These are phyloP conservation scores for Pythium insidiosum DNA, from an alignment of 352 stramenopile species.

Conservation along the genomic window DNA sequence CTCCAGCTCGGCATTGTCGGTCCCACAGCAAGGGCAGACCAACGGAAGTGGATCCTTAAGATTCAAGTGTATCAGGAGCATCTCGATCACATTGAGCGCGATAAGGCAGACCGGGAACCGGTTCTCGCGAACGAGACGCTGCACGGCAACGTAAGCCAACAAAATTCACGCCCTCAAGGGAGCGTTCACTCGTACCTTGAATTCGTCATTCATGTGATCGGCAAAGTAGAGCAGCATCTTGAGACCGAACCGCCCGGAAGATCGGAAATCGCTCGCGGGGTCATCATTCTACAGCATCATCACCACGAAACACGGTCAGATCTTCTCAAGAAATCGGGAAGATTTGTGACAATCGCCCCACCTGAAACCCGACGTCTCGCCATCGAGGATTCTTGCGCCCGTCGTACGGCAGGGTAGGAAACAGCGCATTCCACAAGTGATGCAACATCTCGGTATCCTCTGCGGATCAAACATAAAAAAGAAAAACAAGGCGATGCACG, in stretches of 20 bases:
- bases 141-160: too few species aligned
- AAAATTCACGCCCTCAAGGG: too few species aligned
- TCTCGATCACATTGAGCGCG: slow-evolving; percentile 57
- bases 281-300: slow-evolving; percentile 43
- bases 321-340: too few species aligned
- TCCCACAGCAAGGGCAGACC: slow-evolving; percentile 61
- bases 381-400: slow-evolving; percentile 51
- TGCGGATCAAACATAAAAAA: slow-evolving; percentile 13
- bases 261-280: slow-evolving; percentile 46
- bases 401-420: slow-evolving; percentile 57
- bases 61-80: slow-evolving; percentile 61
- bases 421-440: slow-evolving; percentile 55
- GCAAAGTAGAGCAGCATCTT: slow-evolving; percentile 65
- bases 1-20: slow-evolving; percentile 53
- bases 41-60: slow-evolving; percentile 52
- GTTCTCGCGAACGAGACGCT: slow-evolving; percentile 65
- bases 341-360: too few species aligned
- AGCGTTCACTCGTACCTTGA: slow-evolving; percentile 58
- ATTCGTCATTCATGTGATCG: slow-evolving; percentile 59
- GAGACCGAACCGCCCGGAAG: slow-evolving; percentile 43
- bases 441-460: slow-evolving; percentile 57
- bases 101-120: slow-evolving; percentile 60
- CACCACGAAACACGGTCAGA: too few species aligned
- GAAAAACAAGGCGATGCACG: background rate
- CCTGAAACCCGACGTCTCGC: slow-evolving; percentile 62